Percentiles rank a stretch among this genome's conserved stretches.
Conservation (phyloP, 106 monocot genomes). For the Acorus calamus region DNA sequence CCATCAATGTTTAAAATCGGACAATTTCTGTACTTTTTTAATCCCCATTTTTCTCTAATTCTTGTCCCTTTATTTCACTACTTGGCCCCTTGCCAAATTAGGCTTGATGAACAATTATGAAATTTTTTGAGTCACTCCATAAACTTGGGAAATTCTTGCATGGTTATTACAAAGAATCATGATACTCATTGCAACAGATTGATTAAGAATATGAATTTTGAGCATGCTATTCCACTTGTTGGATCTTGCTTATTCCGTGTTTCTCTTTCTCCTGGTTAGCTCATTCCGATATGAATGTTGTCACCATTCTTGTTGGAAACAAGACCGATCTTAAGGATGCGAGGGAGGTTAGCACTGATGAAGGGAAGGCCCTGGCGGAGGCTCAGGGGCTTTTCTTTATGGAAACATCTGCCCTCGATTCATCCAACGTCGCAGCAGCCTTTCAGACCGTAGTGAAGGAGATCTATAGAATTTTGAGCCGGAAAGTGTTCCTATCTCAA, state of each 20-base stretch:
- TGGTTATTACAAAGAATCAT: too few species aligned
- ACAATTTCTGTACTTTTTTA: too few species aligned
- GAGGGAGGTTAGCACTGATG: slow-evolving; percentile 34
- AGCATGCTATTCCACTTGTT: background rate
- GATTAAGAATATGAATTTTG: background rate
- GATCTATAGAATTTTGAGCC: slow-evolving; percentile 27
- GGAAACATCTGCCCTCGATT: slow-evolving; percentile 42
- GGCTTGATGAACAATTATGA: too few species aligned
- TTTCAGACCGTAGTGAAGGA: slow-evolving; percentile 34
- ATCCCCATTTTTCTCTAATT: too few species aligned
- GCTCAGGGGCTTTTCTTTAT: slow-evolving; percentile 41
- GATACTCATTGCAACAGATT: background rate
- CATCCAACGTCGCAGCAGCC: slow-evolving; percentile 27
- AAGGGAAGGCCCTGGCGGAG: slow-evolving; percentile 38
- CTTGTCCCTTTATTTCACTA: too few species aligned
- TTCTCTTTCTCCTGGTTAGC: slow-evolving; percentile 6
- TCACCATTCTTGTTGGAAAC: slow-evolving; percentile 35
- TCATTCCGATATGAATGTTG: slow-evolving; percentile 38
- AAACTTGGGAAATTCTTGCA: too few species aligned
- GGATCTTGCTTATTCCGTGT: background rate
- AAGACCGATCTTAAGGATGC: slow-evolving; percentile 35
- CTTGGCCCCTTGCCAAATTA: too few species aligned
- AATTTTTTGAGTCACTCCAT: too few species aligned
- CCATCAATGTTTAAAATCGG: too few species aligned
- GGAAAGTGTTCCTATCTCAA: slow-evolving; percentile 26